Percentiles rank a stretch among this genome's conserved stretches.
Evolutionary conservation across 495 filamentous ascomycete species (phyloP).

Genomic region (Aspergillus bertholletiae): DNA sequence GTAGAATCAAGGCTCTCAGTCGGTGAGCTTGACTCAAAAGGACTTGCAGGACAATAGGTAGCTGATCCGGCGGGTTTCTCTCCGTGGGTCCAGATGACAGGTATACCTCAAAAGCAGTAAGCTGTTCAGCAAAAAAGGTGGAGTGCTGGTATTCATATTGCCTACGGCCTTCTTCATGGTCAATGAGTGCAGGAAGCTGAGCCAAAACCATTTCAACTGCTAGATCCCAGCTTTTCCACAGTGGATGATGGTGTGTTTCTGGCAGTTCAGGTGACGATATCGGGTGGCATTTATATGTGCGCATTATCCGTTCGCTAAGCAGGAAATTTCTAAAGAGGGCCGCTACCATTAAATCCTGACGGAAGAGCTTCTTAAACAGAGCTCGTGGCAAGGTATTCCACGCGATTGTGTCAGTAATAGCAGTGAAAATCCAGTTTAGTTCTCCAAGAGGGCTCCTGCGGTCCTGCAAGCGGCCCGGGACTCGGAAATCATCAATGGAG

Average conservation of each 20-base stretch:
- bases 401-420: slow-evolving; percentile 97
- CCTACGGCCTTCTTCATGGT: slow-evolving; percentile 67
- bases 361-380: slow-evolving; percentile 92
- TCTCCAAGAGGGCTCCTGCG: slow-evolving; percentile 93
- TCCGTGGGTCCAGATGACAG: slow-evolving; percentile 82
- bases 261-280: slow-evolving; percentile 86
- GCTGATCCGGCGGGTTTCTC: slow-evolving; percentile 83
- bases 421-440: slow-evolving; percentile 98
- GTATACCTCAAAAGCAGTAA: slow-evolving; percentile 97
- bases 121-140: slow-evolving; percentile 92
- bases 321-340: slow-evolving; percentile 96
- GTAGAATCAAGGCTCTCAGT: slow-evolving; percentile 84
- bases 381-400: slow-evolving; percentile 90
- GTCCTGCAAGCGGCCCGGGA: slow-evolving; percentile 81
- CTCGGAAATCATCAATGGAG: slow-evolving; percentile 73
- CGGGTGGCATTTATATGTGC: slow-evolving; percentile 89
- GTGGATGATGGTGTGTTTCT: slow-evolving; percentile 84
- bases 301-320: slow-evolving; percentile 92
- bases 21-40: slow-evolving; percentile 93
- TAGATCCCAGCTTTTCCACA: slow-evolving; percentile 98
- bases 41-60: slow-evolving; percentile 95
- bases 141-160: slow-evolving; percentile 92
- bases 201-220: slow-evolving; percentile 94
- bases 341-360: slow-evolving; percentile 98
- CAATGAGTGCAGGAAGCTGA: slow-evolving; percentile 78